Evolutionary conservation across 2,329 filamentous ascomycete species (phyloP), one percentile per base, ranked within the genome.

Genomic region (Diaporthe sp.): DNA sequence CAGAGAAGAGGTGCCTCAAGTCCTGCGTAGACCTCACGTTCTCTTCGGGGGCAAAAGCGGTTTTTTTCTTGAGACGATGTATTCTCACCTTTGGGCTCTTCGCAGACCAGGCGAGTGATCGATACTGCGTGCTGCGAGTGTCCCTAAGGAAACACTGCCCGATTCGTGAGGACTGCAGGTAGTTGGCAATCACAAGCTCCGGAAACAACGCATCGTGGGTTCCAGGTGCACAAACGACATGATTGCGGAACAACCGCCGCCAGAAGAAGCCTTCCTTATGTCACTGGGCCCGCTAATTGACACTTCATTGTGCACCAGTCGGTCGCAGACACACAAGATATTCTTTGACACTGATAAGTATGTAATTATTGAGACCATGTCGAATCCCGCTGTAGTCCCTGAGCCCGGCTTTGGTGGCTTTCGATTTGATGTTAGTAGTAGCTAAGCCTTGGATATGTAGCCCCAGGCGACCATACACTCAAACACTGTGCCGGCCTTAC

Each of bases 391-490:
- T 31, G 13, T 53, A 17, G 47, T 25, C 22, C 39, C 44, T 51
- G 63, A 37, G 39, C 20, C 20, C 7, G 44, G 28, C 4, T 44
- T 8, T 28, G 34, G 20, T 31, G n/a, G 25, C 0, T n/a, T 31
- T 34, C 6, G 12, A 34, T 13, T 15, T 34, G 10, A 25, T 25
- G n/a, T 28, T 65, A 51, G 37, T 22, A 20, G 47, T 22, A 20
- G 47, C 83, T 78, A 97, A 37, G 93, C 94, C 87, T 97, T 97
- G 44, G 92, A 94, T 76, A 98, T 93, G 95, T 96, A 98, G 3
- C 96, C 97, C 74, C 92, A 93, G 82, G 95, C 94, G 77, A 98
- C 94, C 86, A 98, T 96, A 83, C 98, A 98, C 83, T 98, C 97
- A 85, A 96, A 98, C 75, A 98, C 92, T 78, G 95, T 90, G 25